These are phyloP conservation scores for Cordyceps cicadae DNA, from an alignment of 2,329 filamentous ascomycete genomes.

Conservation along the genomic window DNA sequence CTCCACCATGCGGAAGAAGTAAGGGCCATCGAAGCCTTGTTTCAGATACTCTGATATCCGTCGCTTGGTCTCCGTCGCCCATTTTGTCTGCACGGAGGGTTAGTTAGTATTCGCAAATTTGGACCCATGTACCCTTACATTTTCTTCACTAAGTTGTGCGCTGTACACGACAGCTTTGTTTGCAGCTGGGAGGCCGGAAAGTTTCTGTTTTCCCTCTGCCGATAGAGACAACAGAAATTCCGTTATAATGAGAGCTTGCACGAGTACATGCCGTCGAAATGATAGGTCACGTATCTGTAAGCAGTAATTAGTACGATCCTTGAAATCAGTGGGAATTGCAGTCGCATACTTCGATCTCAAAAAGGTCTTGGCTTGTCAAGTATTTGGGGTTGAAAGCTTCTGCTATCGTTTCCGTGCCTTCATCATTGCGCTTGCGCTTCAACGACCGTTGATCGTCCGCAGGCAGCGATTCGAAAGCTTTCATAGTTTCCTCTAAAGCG, in stretches of 20 bases:
- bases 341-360: conserved; percentile 72
- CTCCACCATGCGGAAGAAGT: conserved; percentile 94
- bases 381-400: conserved; percentile 87
- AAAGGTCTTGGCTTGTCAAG: conserved; percentile 91
- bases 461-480: conserved; percentile 40
- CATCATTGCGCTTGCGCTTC: conserved; percentile 62
- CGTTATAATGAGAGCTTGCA: conserved; percentile 88
- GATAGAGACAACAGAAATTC: conserved; percentile 93
- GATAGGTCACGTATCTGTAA: conserved; percentile 79
- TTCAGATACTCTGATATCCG: conserved; percentile 77
- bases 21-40: conserved; percentile 72
- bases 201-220: conserved; percentile 69
- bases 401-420: conserved; percentile 43
- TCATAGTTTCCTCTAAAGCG: conserved; percentile 60
- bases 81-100: conserved; percentile 54
- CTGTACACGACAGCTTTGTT: conserved; percentile 86
- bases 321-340: no score
- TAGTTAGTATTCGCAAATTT: not conserved
- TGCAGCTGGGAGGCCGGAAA: conserved; percentile 53
- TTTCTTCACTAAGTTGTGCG: conserved; percentile 71
- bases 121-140: conserved; percentile 43
- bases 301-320: conserved; percentile 17
- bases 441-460: conserved; percentile 38
- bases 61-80: conserved; percentile 71
- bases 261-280: conserved; percentile 87